These are phyloP conservation scores for Penicillium flavigenum DNA, from an alignment of 495 filamentous ascomycete genomes.

Conservation along the genomic window DNA sequence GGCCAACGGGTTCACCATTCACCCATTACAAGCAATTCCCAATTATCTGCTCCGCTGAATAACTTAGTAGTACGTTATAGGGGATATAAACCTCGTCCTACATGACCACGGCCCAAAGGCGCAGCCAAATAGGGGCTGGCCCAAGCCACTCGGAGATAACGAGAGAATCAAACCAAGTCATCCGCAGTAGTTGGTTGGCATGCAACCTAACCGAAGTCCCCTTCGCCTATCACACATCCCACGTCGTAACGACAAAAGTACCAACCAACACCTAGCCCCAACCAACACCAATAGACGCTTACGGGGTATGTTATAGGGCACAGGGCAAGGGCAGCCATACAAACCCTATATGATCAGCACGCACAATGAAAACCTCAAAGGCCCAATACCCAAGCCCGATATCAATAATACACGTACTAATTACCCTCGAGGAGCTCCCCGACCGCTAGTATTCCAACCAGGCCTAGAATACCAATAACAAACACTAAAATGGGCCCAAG, in stretches of 20 bases:
- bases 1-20: not conserved
- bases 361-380: conserved; percentile 15
- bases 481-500: not conserved
- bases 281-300: conserved; percentile 3
- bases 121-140: not conserved
- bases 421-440: not conserved
- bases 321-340: conserved; percentile 31
- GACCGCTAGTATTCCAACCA: conserved; percentile 9
- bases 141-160: conserved; percentile 5
- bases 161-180: too few species aligned
- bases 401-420: not conserved
- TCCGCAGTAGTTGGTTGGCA: too few species aligned
- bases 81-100: not conserved
- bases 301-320: conserved; percentile 19
- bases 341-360: conserved; percentile 30
- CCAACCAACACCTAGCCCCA: conserved; percentile 1
- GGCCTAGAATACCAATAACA: conserved; percentile 6
- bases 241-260: conserved; percentile 3
- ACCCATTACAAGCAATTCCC: not conserved
- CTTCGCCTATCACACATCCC: not conserved
- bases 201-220: not conserved
- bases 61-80: not conserved
- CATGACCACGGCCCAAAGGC: not conserved
- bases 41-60: not conserved
- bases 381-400: not conserved